Conservation (phyloP, 1,284 basidiomycete species). For the Cronartium ribicola region DNA sequence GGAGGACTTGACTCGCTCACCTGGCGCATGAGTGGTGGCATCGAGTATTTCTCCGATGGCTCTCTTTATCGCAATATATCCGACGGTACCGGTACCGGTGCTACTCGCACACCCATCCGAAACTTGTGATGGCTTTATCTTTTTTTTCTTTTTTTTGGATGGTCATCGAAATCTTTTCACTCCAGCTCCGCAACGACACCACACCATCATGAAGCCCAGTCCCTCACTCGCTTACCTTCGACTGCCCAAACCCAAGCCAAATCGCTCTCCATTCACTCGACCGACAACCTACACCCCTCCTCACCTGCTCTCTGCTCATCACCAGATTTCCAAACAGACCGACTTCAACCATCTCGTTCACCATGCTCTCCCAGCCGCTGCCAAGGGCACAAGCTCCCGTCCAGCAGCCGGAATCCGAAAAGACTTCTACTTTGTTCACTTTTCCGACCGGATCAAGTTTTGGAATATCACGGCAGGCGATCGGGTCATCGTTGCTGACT, state of each 20-base stretch:
- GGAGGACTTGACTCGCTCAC: no score
- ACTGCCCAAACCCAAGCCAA: conserved; percentile 26
- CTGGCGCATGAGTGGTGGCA: no score
- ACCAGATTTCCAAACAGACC: conserved; percentile 29
- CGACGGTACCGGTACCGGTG: no score
- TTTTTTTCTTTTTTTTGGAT: no score
- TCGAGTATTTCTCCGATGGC: no score
- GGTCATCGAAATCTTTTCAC: no score
- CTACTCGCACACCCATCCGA: no score
- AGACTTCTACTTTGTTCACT: conserved; percentile 39
- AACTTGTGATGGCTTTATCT: no score
- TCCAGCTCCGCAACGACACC: no score
- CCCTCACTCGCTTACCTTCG: conserved; percentile 15
- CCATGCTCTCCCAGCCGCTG: conserved; percentile 36
- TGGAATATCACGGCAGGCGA: conserved; percentile 40
- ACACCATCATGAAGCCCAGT: conserved; percentile 13
- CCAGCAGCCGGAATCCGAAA: conserved; percentile 32
- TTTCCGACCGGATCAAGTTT: conserved; percentile 38
- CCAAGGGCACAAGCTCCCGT: conserved; percentile 30
- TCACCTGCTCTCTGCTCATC: conserved; percentile 8
- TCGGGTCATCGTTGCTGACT: conserved; percentile 41
- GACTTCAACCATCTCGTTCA: conserved; percentile 41
- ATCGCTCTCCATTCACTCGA: conserved; percentile 33
- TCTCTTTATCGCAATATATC: no score
- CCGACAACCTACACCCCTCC: conserved; percentile 33